Evolutionary conservation across 768 basidiomycete species (phyloP), one percentile per base, ranked within the genome.

Genomic region (Punctularia strigosozonata): DNA sequence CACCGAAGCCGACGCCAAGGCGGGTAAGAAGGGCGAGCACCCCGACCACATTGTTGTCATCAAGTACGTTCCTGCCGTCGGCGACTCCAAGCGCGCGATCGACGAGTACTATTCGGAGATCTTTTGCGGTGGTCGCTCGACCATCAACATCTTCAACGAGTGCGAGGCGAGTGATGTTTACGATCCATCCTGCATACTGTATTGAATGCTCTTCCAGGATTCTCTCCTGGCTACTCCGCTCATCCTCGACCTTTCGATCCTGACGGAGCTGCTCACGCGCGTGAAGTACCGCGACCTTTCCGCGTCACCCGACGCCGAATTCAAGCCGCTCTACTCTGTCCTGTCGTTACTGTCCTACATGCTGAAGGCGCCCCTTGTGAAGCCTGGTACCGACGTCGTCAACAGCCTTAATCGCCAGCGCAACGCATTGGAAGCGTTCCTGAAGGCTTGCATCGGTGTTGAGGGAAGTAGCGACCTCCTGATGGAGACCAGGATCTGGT

Each of bases 71-170:
- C 90, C 89, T 17, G 87, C 91, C 19, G 91, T 94, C 22, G 92
- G 94, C 26, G 95, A 98, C 66, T 88, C 86, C 41, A 98, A 97
- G 77, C 75, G 89, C 41, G 95, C 92, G n/a, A 90, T 98, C 69
- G 95, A 98, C 63, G 92, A 97, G 68, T 98, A 97, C 64, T 90
- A 91, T 62, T 92, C 88, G 8, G 92, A 98, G 71, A 91, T 98
- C 53, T 81, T 92, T 67, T 94, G 92, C 55, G 92, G 92, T 49
- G 92, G 92, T 21, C 70, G 88, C 45, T 86, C 83, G 46, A 88
- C 85, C 8, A 91, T 95, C 69, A 90, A 87, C 59, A 88, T 90
- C 64, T 95, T 94, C 75, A 97, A 97, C 60, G 86, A 92, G 61
- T 97, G 94, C 70, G 90, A 94, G 69, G 82, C 80, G 47, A 10